Conservation (phyloP, 139 green algal genomes). For the Picochlorum sp. region DNA sequence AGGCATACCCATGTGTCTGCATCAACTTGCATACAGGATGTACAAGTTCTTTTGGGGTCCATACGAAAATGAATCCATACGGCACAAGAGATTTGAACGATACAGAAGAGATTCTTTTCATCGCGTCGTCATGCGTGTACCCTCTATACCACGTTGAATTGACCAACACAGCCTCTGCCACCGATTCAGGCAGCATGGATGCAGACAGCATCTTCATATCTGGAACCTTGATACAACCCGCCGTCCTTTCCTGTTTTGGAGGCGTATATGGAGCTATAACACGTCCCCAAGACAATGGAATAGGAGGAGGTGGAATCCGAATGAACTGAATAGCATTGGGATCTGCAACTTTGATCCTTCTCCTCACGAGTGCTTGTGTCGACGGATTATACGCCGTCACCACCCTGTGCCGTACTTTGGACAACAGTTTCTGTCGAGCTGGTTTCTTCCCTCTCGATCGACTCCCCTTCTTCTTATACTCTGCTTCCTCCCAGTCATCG, state of each 20-base stretch:
- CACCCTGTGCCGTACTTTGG: slow-evolving; percentile 29
- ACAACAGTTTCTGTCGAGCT: slow-evolving; percentile 7
- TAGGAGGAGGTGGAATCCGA: slow-evolving; percentile 47
- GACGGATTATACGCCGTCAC: slow-evolving; percentile 63
- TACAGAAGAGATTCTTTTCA: slow-evolving; percentile 34
- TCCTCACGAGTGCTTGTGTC: slow-evolving; percentile 60
- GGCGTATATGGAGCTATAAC: slow-evolving; percentile 53
- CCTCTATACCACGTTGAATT: slow-evolving; percentile 45
- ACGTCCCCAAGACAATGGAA: slow-evolving; percentile 77
- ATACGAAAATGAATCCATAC: slow-evolving; percentile 82
- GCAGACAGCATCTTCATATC: not conserved
- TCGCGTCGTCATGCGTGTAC: not conserved
- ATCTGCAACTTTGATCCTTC: slow-evolving; percentile 33
- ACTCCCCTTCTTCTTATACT: slow-evolving; percentile 1
- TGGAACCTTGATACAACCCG: not conserved
- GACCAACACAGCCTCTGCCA: slow-evolving; percentile 45
- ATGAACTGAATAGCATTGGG: slow-evolving; percentile 42
- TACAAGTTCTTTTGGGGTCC: slow-evolving; percentile 60
- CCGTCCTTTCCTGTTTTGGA: not conserved
- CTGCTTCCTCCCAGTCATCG: slow-evolving; percentile 7
- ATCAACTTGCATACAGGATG: slow-evolving; percentile 39
- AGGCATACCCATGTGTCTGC: slow-evolving; percentile 55
- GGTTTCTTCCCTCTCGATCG: slow-evolving; percentile 7
- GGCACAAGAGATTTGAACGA: slow-evolving; percentile 62
- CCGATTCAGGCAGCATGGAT: not conserved